Conservation (phyloP, 2,329 filamentous ascomycete genomes). For the Paracamarosporium sp. region DNA sequence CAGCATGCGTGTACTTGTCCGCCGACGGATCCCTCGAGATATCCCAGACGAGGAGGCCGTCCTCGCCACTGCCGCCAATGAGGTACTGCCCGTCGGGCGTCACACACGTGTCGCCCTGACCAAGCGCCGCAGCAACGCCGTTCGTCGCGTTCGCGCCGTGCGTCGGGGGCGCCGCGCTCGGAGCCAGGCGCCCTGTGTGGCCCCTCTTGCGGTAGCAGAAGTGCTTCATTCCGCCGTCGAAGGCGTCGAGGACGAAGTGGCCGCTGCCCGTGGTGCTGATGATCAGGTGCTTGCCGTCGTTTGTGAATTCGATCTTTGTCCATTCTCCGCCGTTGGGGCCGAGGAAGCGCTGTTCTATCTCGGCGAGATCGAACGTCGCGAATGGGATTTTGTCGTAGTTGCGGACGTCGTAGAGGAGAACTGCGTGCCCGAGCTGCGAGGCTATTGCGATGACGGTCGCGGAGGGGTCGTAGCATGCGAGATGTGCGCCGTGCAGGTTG, state of each 20-base stretch:
- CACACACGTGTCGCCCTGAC: conserved; percentile 82
- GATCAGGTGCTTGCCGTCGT: conserved; percentile 88
- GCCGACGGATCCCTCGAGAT: conserved; percentile 60
- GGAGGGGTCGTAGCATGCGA: conserved; percentile 90
- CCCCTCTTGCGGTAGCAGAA: conserved; percentile 64
- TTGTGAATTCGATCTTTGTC: conserved; percentile 94
- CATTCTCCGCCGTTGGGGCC: conserved; percentile 68
- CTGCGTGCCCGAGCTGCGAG: conserved; percentile 76
- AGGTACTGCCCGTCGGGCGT: conserved; percentile 89
- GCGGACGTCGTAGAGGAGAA: conserved; percentile 90
- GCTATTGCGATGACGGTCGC: conserved; percentile 91
- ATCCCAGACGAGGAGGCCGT: conserved; percentile 88
- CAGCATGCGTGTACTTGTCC: conserved; percentile 68
- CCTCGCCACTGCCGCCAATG: conserved; percentile 74
- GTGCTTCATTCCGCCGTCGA: conserved; percentile 79
- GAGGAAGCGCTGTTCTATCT: conserved; percentile 60
- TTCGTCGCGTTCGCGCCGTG: conserved; percentile 61
- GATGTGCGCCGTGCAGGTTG: conserved; percentile 78
- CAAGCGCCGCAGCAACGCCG: conserved; percentile 41
- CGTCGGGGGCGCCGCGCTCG: conserved; percentile 52
- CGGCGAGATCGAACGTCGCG: conserved; percentile 79
- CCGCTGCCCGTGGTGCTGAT: conserved; percentile 83
- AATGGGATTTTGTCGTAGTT: conserved; percentile 95
- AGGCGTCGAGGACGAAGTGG: conserved; percentile 93
- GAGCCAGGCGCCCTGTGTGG: conserved; percentile 54